phyloP scores from a whole-genome alignment of 768 basidiomycete genomes.

The Mycena crocata region DNA sequence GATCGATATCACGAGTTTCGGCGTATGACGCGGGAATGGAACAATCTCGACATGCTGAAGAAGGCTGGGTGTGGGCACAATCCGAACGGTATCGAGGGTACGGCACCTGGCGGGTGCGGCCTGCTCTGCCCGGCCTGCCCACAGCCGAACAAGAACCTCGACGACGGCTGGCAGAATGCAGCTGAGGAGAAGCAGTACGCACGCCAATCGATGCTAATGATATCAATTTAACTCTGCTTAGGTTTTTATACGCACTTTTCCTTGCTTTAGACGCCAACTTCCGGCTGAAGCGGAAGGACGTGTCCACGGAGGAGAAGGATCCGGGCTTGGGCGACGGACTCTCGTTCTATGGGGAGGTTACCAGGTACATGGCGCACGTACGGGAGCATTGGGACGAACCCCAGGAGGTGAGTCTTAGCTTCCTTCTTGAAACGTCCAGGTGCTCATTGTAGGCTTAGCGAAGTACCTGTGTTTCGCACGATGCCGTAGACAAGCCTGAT shows the following conservation, averaged over 20 bases:
- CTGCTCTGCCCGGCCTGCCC: constrained; percentile 43
- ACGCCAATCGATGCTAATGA: background rate
- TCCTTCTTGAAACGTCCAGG: background rate
- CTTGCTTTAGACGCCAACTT: constrained; percentile 41
- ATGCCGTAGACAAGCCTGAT: background rate
- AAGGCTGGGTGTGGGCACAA: constrained; percentile 28
- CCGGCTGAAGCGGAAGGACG: constrained; percentile 29
- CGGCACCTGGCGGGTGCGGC: too few species aligned
- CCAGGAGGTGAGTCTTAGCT: background rate
- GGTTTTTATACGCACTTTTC: constrained; percentile 26
- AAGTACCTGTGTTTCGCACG: background rate
- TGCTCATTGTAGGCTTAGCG: background rate
- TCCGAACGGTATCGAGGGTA: background rate
- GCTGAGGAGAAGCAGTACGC: constrained; percentile 21
- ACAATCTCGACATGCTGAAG: constrained; percentile 34
- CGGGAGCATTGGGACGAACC: background rate
- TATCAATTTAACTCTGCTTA: background rate
- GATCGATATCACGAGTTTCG: constrained; percentile 37
- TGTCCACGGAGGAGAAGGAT: constrained; percentile 25
- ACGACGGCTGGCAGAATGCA: constrained; percentile 21
- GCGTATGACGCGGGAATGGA: constrained; percentile 30
- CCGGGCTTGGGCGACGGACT: constrained; percentile 31
- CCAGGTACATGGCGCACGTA: background rate
- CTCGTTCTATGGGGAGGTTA: constrained; percentile 23
- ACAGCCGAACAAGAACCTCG: constrained; percentile 40